Percentiles rank a stretch among this genome's conserved stretches.
Conservation (phyloP, 768 basidiomycete genomes). For the Amanita phalloides region DNA sequence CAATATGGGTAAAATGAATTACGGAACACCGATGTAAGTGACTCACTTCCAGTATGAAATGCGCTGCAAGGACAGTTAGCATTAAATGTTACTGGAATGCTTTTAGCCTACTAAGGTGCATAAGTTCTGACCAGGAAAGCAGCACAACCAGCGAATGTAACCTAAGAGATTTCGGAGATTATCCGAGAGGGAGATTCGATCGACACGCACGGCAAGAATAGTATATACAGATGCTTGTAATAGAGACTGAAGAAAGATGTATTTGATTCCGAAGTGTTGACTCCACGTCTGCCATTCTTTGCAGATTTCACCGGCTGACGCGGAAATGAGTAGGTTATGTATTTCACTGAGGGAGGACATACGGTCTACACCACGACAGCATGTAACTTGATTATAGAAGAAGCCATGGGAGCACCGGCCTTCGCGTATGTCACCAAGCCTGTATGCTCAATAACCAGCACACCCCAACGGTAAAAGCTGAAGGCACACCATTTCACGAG, state of each 20-base stretch:
- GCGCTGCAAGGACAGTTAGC: constrained; percentile 30
- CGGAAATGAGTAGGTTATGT: constrained; percentile 3
- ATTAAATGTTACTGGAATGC: neutral
- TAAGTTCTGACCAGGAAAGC: constrained; percentile 54
- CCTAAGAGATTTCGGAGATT: constrained; percentile 21
- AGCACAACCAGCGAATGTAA: constrained; percentile 51
- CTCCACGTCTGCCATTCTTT: constrained; percentile 63
- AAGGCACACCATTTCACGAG: constrained; percentile 55
- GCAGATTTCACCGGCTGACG: constrained; percentile 55
- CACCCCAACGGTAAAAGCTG: neutral
- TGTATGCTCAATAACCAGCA: constrained; percentile 13
- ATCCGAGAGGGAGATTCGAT: neutral
- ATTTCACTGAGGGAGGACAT: constrained; percentile 14
- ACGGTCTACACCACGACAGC: constrained; percentile 60
- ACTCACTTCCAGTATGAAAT: constrained; percentile 73
- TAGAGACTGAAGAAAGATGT: constrained; percentile 49
- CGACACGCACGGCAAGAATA: constrained; percentile 42
- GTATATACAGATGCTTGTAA: constrained; percentile 60
- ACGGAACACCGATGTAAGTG: neutral
- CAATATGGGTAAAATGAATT: neutral
- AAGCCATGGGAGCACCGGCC: constrained; percentile 59
- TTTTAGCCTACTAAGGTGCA: constrained; percentile 51
- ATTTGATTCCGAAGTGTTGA: constrained; percentile 39
- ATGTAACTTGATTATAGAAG: constrained; percentile 63
- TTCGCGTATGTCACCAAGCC: constrained; percentile 62